A percentile compares a stretch with the other conserved stretches of the same genome.
Evolutionary conservation across 768 basidiomycete species (phyloP).

Genomic region (Rhodotorula babjevae): DNA sequence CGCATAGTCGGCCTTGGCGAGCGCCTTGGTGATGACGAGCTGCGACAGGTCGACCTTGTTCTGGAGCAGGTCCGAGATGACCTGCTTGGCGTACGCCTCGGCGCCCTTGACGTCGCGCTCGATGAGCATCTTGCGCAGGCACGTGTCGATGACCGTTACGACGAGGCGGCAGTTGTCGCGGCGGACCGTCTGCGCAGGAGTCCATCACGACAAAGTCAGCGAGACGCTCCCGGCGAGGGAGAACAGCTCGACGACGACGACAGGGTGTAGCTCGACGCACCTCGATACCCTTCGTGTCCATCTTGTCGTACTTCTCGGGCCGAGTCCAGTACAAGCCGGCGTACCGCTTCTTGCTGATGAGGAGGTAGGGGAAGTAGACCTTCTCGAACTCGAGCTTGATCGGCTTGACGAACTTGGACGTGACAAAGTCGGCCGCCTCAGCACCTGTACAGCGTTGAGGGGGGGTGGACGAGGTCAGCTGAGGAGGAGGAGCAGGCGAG

Average conservation of each 20-base stretch:
- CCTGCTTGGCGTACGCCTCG: slow-evolving; percentile 91
- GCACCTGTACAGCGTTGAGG: slow-evolving; percentile 57
- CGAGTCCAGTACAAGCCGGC: slow-evolving; percentile 97
- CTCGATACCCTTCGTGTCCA: slow-evolving; percentile 99
- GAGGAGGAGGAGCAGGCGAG: not conserved
- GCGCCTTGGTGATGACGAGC: slow-evolving; percentile 94
- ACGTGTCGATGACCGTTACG: slow-evolving; percentile 95
- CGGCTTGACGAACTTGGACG: slow-evolving; percentile 82
- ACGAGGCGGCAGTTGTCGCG: slow-evolving; percentile 98
- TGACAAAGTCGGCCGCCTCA: slow-evolving; percentile 88
- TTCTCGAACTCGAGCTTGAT: slow-evolving; percentile 99
- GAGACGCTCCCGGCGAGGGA: not conserved
- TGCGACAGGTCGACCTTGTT: slow-evolving; percentile 99
- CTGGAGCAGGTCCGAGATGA: slow-evolving; percentile 86
- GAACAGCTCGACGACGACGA: not conserved
- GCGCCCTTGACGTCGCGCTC: slow-evolving; percentile 90
- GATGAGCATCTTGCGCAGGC: slow-evolving; percentile 94
- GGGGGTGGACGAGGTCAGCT: not conserved
- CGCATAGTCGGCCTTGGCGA: slow-evolving; percentile 86
- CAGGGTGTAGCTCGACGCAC: slow-evolving; percentile 50
- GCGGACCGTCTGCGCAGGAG: slow-evolving; percentile 71
- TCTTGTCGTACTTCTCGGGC: slow-evolving; percentile 93
- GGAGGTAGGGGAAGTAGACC: slow-evolving; percentile 94
- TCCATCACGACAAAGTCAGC: not conserved
- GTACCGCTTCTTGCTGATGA: slow-evolving; percentile 98